A percentile compares a stretch with the other conserved stretches of the same genome.
phyloP scores from a whole-genome alignment of 306 rosid species.

The Medicago lupulina region DNA sequence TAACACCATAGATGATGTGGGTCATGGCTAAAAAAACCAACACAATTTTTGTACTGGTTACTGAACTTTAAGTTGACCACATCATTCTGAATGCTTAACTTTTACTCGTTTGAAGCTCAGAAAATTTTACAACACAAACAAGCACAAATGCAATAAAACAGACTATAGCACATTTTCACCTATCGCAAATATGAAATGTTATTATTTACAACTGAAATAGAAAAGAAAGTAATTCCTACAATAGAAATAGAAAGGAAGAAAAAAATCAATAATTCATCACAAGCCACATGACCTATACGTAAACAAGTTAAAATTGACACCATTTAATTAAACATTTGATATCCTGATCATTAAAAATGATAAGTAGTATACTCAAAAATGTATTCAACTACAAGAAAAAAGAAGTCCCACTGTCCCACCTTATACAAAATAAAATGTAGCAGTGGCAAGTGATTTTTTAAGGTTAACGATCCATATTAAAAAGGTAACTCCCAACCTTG shows the following conservation, averaged over 20 bases:
- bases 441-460: conserved; percentile 18
- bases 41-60: not conserved
- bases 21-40: conserved; percentile 21
- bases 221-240: not conserved
- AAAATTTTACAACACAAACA: not conserved
- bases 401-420: not conserved
- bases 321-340: conserved; percentile 8
- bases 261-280: conserved; percentile 12
- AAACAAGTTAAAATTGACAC: conserved; percentile 17
- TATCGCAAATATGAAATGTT: not conserved
- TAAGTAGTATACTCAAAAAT: not conserved
- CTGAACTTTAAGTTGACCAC: not conserved
- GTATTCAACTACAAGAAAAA: conserved; percentile 4
- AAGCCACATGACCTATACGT: conserved; percentile 18
- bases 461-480: conserved; percentile 12
- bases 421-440: conserved; percentile 13
- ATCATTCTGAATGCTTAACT: conserved; percentile 8
- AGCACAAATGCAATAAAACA: not conserved
- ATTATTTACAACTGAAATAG: not conserved
- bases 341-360: not conserved
- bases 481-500: conserved; percentile 63
- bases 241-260: conserved; percentile 10
- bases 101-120: not conserved
- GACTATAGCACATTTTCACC: conserved; percentile 4
- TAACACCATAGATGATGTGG: conserved; percentile 14